phyloP scores from a whole-genome alignment of 2,329 filamentous ascomycete species.

The Tolypocladium cylindrosporum region DNA sequence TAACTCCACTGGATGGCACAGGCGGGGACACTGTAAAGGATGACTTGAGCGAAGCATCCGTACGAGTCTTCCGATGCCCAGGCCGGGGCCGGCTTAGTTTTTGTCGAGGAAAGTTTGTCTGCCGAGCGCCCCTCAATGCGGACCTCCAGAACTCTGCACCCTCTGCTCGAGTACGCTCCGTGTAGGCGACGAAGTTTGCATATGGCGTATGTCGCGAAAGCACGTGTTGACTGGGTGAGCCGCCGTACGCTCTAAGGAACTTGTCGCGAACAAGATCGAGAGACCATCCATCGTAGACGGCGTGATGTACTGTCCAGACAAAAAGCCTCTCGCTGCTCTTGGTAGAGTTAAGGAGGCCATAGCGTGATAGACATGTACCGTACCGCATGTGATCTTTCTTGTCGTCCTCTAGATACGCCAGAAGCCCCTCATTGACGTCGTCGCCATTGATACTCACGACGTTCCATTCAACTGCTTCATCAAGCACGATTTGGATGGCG shows the following conservation, averaged over 20 bases:
- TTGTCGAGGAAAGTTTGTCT: background rate
- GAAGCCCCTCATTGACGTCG: background rate
- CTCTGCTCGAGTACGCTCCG: background rate
- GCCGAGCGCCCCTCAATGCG: background rate
- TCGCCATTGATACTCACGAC: background rate
- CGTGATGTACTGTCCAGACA: conserved; percentile 1
- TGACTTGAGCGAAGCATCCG: background rate
- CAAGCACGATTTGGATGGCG: conserved; percentile 1
- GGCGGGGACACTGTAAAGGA: conserved; percentile 1
- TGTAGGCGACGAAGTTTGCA: background rate
- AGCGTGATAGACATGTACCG: background rate
- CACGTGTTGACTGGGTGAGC: background rate
- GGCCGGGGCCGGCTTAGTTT: background rate
- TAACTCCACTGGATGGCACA: background rate
- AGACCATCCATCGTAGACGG: conserved; percentile 1
- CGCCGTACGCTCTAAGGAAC: background rate
- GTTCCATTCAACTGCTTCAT: background rate
- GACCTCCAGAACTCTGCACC: background rate
- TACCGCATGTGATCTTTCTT: background rate
- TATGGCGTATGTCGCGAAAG: background rate
- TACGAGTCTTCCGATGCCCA: background rate
- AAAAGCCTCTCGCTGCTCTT: background rate
- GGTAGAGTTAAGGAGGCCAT: background rate
- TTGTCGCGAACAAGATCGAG: background rate
- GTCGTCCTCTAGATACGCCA: background rate